phyloP scores from a whole-genome alignment of 1,284 basidiomycete species.

The Ustilago loliicola region DNA sequence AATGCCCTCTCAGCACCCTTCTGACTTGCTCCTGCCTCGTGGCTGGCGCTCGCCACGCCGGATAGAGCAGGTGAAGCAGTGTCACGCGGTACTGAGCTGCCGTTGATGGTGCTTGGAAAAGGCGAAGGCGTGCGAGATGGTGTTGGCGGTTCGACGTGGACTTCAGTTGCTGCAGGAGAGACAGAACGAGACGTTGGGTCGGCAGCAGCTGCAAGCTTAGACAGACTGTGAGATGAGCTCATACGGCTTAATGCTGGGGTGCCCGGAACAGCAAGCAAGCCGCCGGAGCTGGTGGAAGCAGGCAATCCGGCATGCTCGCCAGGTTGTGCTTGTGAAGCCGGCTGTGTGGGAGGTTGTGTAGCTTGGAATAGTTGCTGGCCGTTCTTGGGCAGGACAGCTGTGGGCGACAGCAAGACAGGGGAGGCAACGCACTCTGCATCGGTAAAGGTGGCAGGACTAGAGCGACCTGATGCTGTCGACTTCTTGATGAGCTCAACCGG shows the following conservation, averaged over 20 bases:
- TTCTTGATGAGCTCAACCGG: slow-evolving; percentile 32
- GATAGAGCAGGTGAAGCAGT: slow-evolving; percentile 19
- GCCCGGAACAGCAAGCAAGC: slow-evolving; percentile 33
- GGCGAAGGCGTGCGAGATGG: slow-evolving; percentile 41
- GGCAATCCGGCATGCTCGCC: neutral
- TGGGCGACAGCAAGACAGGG: slow-evolving; percentile 40
- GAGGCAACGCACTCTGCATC: slow-evolving; percentile 32
- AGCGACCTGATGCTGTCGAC: slow-evolving; percentile 24
- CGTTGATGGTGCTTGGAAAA: slow-evolving; percentile 1
- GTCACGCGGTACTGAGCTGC: slow-evolving; percentile 10
- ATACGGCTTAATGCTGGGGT: slow-evolving; percentile 34
- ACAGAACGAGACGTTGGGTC: slow-evolving; percentile 20
- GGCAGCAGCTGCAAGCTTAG: slow-evolving; percentile 16
- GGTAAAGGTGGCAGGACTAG: slow-evolving; percentile 30
- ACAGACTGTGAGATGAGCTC: slow-evolving; percentile 41
- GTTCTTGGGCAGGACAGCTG: slow-evolving; percentile 10
- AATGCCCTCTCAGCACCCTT: slow-evolving; percentile 12
- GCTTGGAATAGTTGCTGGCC: slow-evolving; percentile 6
- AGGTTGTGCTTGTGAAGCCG: neutral
- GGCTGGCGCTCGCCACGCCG: neutral
- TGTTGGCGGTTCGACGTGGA: slow-evolving; percentile 41
- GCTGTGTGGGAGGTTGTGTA: neutral
- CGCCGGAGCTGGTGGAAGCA: slow-evolving; percentile 20
- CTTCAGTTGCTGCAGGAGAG: slow-evolving; percentile 26
- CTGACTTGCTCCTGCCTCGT: neutral